Conservation (phyloP, 805 yeast genomes). For the Saturnispora quitensis region DNA sequence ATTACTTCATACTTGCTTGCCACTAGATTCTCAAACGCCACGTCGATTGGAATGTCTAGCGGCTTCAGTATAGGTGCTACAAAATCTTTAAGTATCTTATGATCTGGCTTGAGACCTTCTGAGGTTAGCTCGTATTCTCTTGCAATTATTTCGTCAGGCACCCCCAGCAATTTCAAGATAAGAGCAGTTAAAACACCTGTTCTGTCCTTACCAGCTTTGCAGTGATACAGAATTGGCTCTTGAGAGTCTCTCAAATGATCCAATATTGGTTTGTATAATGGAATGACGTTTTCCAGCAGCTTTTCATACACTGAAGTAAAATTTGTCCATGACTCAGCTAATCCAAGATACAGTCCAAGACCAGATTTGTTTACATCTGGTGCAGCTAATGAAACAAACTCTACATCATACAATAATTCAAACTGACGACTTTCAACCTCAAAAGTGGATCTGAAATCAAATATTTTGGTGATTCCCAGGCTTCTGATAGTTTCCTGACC, state of each 20-base stretch:
- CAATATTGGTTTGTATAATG: slow-evolving; percentile 42
- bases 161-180: slow-evolving; percentile 52
- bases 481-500: slow-evolving; percentile 37
- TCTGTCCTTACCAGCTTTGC: slow-evolving; percentile 83
- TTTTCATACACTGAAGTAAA: slow-evolving; percentile 55
- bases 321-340: slow-evolving; percentile 52
- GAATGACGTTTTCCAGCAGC: slow-evolving; percentile 42
- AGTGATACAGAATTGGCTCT: slow-evolving; percentile 55
- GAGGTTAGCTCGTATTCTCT: slow-evolving; percentile 73
- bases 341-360: slow-evolving; percentile 16
- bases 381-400: neutral
- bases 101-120: slow-evolving; percentile 48
- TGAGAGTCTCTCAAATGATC: slow-evolving; percentile 46
- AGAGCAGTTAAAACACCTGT: slow-evolving; percentile 72
- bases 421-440: slow-evolving; percentile 42
- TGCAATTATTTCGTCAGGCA: slow-evolving; percentile 55
- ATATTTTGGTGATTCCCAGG: slow-evolving; percentile 45
- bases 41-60: slow-evolving; percentile 34
- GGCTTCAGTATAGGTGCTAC: neutral
- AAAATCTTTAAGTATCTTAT: slow-evolving; percentile 26
- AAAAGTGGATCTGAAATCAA: slow-evolving; percentile 57
- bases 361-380: neutral
- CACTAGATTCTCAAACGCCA: slow-evolving; percentile 52
- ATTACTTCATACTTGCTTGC: slow-evolving; percentile 62
- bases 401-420: neutral